A percentile compares a stretch with the other conserved stretches of the same genome.
These are phyloP conservation scores for Jaltomata sinuosa DNA, from an alignment of 257 asterid species.

Conservation along the genomic window DNA sequence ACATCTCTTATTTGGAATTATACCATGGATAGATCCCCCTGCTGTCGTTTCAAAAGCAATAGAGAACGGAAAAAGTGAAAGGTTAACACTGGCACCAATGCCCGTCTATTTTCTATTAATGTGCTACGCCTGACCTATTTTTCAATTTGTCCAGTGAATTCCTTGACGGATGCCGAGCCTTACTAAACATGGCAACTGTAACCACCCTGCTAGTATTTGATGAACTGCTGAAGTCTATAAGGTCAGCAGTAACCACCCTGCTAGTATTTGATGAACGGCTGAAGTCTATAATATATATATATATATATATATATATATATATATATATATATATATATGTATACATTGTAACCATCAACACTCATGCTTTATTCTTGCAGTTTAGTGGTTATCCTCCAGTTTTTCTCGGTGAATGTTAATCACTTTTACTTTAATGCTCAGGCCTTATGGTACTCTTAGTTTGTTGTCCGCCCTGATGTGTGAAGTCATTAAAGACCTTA, in stretches of 20 bases:
- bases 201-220: slow-evolving; percentile 68
- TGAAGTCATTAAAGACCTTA: slow-evolving; percentile 69
- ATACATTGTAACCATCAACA: not conserved
- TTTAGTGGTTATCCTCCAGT: not conserved
- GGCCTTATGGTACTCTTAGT: slow-evolving; percentile 85
- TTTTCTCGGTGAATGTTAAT: not conserved
- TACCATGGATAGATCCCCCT: slow-evolving; percentile 92
- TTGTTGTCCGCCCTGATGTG: slow-evolving; percentile 67
- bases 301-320: not conserved
- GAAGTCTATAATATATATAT: slow-evolving; percentile 54
- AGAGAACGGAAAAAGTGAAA: slow-evolving; percentile 81
- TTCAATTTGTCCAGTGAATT: slow-evolving; percentile 61
- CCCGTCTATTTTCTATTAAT: not conserved
- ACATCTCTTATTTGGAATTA: slow-evolving; percentile 68
- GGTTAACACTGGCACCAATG: slow-evolving; percentile 25
- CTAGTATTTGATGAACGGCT: slow-evolving; percentile 55
- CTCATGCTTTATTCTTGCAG: not conserved
- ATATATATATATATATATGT: not conserved
- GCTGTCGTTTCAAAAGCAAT: slow-evolving; percentile 64
- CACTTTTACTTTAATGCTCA: slow-evolving; percentile 18
- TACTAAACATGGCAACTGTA: slow-evolving; percentile 73
- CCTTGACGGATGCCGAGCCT: slow-evolving; percentile 95
- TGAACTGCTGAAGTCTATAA: slow-evolving; percentile 66
- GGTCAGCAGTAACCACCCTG: slow-evolving; percentile 26
- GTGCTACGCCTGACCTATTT: slow-evolving; percentile 11